Evolutionary conservation across 1,284 basidiomycete genomes (phyloP).

Genomic region (Irpex rosettiformis): DNA sequence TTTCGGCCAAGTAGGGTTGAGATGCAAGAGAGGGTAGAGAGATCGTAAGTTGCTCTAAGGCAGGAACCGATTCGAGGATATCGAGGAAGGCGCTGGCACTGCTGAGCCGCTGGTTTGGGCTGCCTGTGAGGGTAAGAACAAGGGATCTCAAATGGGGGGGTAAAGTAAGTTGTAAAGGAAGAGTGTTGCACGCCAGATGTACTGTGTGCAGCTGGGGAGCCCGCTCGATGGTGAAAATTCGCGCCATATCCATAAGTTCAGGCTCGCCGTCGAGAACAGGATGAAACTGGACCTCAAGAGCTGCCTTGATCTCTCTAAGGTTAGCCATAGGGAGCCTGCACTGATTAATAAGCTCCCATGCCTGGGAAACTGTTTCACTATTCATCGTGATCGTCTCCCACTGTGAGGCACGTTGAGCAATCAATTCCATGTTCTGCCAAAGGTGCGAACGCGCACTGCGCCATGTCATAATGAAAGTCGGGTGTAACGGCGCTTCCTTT

Average conservation of each 20-base stretch:
- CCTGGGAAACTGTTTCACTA: slow-evolving; percentile 14
- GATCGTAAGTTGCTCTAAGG: slow-evolving; percentile 39
- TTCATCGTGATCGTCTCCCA: slow-evolving; percentile 44
- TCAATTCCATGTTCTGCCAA: slow-evolving; percentile 35
- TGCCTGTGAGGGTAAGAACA: slow-evolving; percentile 26
- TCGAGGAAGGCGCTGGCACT: slow-evolving; percentile 27
- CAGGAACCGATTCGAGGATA: slow-evolving; percentile 23
- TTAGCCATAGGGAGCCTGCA: slow-evolving; percentile 24
- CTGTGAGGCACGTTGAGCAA: slow-evolving; percentile 36
- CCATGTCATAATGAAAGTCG: slow-evolving; percentile 40
- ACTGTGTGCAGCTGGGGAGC: slow-evolving; percentile 35
- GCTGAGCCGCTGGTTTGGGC: slow-evolving; percentile 13
- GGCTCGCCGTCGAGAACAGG: slow-evolving; percentile 11
- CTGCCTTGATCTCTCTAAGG: slow-evolving; percentile 22
- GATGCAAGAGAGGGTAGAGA: slow-evolving; percentile 34
- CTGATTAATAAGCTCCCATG: slow-evolving; percentile 36
- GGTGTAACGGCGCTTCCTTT: slow-evolving; percentile 35
- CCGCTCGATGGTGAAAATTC: slow-evolving; percentile 26
- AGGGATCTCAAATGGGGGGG: slow-evolving; percentile 39
- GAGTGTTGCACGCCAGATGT: slow-evolving; percentile 32
- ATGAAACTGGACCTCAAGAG: slow-evolving; percentile 20
- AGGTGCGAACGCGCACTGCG: slow-evolving; percentile 17
- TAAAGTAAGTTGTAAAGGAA: slow-evolving; percentile 30
- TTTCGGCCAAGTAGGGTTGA: slow-evolving; percentile 32
- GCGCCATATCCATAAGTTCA: slow-evolving; percentile 19